Percentiles rank a stretch among this genome's conserved stretches.
These are phyloP conservation scores for Neurospora sp. DNA, from an alignment of 495 filamentous ascomycete species.

Conservation along the genomic window DNA sequence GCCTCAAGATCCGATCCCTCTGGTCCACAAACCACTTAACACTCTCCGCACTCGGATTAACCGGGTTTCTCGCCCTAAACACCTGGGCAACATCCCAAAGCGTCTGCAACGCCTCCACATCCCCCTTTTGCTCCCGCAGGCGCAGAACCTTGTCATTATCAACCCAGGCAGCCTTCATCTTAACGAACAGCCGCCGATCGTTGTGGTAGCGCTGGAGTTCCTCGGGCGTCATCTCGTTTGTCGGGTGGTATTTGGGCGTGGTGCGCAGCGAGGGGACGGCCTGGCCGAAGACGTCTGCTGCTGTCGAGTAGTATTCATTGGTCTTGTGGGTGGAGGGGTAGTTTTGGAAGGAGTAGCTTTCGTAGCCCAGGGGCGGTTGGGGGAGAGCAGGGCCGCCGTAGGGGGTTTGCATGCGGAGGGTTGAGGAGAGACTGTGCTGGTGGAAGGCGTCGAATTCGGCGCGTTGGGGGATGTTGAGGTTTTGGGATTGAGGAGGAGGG, in stretches of 20 bases:
- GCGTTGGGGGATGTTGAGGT: background rate
- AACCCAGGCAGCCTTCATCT: conserved; percentile 6
- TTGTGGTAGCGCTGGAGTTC: conserved; percentile 1
- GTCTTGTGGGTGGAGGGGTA: background rate
- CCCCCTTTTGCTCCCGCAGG: background rate
- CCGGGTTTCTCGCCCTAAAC: background rate
- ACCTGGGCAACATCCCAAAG: conserved; percentile 12
- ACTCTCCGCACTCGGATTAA: background rate
- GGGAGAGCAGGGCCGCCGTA: background rate
- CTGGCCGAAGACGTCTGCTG: background rate
- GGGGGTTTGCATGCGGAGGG: background rate
- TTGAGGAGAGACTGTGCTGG: background rate
- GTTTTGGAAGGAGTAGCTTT: conserved; percentile 1
- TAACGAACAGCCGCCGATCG: background rate
- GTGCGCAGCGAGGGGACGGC: conserved; percentile 1
- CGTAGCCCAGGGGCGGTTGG: background rate
- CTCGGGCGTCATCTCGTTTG: conserved; percentile 4
- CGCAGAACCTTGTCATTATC: background rate
- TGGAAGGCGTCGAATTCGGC: background rate
- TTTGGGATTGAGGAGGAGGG: background rate
- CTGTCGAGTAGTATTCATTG: background rate
- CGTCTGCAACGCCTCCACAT: background rate
- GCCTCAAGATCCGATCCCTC: background rate
- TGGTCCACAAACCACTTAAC: conserved; percentile 6
- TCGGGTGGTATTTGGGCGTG: conserved; percentile 5